Conservation (phyloP, 495 filamentous ascomycete genomes). For the Hypoxylon lienhwacheense region DNA sequence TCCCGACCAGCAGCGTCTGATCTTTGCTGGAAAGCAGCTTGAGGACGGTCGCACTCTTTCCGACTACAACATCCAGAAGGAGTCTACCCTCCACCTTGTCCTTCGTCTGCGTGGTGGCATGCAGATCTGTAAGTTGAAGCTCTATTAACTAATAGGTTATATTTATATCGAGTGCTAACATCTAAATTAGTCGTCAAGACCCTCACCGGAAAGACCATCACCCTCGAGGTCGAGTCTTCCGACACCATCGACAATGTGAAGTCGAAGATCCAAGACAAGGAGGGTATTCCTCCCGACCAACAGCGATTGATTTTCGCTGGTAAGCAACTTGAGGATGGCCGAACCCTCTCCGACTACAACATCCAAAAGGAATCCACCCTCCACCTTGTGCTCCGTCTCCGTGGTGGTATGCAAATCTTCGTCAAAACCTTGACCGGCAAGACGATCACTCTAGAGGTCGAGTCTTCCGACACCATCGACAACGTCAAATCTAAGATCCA, state of each 20-base stretch:
- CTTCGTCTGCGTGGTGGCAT: constrained; percentile 98
- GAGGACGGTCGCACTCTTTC: constrained; percentile 95
- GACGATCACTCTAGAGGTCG: constrained; percentile 91
- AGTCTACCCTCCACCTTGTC: constrained; percentile 92
- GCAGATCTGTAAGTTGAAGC: constrained; percentile 79
- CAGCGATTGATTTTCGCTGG: constrained; percentile 95
- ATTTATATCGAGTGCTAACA: constrained; percentile 19
- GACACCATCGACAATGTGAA: constrained; percentile 98
- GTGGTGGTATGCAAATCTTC: constrained; percentile 98
- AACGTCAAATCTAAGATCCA: constrained; percentile 96
- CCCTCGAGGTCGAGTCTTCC: constrained; percentile 92
- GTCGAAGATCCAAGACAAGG: constrained; percentile 83
- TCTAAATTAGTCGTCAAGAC: constrained; percentile 70
- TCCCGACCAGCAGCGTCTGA: constrained; percentile 96
- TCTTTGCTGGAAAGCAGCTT: constrained; percentile 98
- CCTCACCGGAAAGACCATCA: constrained; percentile 97
- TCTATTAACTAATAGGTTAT: background rate
- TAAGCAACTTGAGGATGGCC: constrained; percentile 89
- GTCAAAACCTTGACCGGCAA: constrained; percentile 82
- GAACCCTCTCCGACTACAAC: constrained; percentile 90
- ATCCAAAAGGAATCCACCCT: constrained; percentile 98
- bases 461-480: constrained; percentile 89
- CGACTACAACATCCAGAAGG: constrained; percentile 99
- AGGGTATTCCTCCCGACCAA: constrained; percentile 92
- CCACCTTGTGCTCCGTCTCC: constrained; percentile 93